Evolutionary conservation across 192 early-diverging fungal species (phyloP), one percentile per base, ranked within the genome.

Genomic region (Backusella morwellensis): DNA sequence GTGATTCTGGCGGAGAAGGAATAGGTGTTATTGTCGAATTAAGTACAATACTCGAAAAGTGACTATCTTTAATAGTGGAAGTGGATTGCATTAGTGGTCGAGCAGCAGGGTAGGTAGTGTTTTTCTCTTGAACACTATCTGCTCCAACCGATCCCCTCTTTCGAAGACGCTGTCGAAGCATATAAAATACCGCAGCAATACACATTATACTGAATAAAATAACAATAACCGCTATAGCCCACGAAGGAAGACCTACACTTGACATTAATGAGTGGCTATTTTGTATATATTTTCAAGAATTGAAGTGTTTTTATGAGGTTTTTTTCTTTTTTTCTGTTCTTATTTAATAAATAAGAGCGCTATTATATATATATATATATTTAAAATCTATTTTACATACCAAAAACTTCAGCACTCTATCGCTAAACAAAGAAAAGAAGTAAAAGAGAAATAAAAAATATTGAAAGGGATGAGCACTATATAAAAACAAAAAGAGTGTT

Each of bases 61-160:
- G 70, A 6, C 40, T 50, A 50, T 50, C 70, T 47, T 72, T 44
- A 17, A 50, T 17, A 15, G 70, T 72, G 9, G 35, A 41, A 6
- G 68, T 70, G 8, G 68, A 70, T 70, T 70, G 36, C 68, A 70
- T 41, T 23, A 70, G 36, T 21, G 68, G 68, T 38, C 68, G 36
- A 38, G 36, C 68, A 70, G 68, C 68, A 35, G 68, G 68, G 21
- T 35, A 70, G 3, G 19, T 70, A 26, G 35, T 12, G 12, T 70
- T 41, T 41, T 70, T 70, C 36, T 70, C 36, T 38, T 70, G 68
- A 14, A 41, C n/a, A 12, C 38, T 38, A 23, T 40, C 68, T 70
- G 68, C 21, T 21, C 44, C 42, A 32, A 72, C 44, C 1, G 70
- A 50, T 32, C 70, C 70, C 14, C 23, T 44, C 40, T 50, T 72